Percentiles rank a stretch among this genome's conserved stretches.
These are phyloP conservation scores for Epichloe gansuensis DNA, from an alignment of 2,329 filamentous ascomycete species.

Conservation along the genomic window DNA sequence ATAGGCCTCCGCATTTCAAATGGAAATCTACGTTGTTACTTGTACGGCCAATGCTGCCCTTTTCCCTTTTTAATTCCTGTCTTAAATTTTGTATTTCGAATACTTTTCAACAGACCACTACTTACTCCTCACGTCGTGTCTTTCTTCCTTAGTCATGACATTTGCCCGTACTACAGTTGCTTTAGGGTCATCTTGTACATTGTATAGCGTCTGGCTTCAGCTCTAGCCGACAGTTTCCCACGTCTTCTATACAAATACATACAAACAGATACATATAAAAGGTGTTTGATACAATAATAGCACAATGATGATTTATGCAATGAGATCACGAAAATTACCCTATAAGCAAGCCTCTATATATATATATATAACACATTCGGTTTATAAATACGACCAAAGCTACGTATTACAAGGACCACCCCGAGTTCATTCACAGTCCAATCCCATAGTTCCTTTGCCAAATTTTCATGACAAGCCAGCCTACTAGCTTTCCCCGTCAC, in stretches of 20 bases:
- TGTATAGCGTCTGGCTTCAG: not conserved
- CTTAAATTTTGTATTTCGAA: too few species aligned
- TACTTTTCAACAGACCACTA: too few species aligned
- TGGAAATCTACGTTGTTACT: too few species aligned
- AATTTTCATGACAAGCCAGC: constrained; percentile 14
- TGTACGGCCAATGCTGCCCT: too few species aligned
- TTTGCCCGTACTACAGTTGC: not conserved
- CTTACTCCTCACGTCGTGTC: not conserved
- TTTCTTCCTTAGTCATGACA: not conserved
- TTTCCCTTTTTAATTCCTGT: too few species aligned
- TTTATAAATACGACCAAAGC: not conserved
- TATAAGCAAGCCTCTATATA: too few species aligned
- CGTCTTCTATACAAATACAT: not conserved
- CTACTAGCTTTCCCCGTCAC: constrained; percentile 12
- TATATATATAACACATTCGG: too few species aligned
- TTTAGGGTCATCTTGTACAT: not conserved
- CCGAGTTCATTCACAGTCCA: constrained; percentile 23
- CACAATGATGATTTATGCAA: too few species aligned
- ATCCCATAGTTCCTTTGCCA: constrained; percentile 22
- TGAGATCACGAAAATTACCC: too few species aligned
- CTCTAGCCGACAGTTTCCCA: not conserved
- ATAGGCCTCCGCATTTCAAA: not conserved
- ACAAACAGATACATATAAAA: too few species aligned
- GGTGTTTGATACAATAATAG: too few species aligned
- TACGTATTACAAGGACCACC: not conserved